Evolutionary conservation across 2,329 filamentous ascomycete species (phyloP).

Genomic region (Diaporthe citriasiana): DNA sequence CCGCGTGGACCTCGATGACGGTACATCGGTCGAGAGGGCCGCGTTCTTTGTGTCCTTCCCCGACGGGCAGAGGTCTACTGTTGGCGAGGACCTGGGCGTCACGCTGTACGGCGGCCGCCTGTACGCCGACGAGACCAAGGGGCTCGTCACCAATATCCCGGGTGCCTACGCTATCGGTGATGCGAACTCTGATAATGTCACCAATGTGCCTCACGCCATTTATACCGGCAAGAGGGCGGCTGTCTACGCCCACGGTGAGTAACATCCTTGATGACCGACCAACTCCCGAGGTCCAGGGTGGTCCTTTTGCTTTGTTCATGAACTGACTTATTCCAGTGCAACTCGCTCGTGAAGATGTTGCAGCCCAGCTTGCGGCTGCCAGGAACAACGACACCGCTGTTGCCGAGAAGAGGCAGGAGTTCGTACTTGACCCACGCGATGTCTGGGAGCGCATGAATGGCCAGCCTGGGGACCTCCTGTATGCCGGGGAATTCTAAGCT

Average conservation of each 20-base stretch:
- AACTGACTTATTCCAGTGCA: constrained; percentile 50
- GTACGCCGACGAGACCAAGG: constrained; percentile 55
- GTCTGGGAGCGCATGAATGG: constrained; percentile 64
- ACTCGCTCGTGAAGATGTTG: constrained; percentile 57
- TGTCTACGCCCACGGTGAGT: constrained; percentile 70
- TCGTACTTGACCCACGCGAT: constrained; percentile 54
- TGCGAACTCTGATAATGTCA: constrained; percentile 70
- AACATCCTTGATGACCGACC: not conserved
- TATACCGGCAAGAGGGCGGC: constrained; percentile 71
- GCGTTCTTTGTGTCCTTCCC: constrained; percentile 67
- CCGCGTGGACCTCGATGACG: constrained; percentile 65
- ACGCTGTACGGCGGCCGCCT: constrained; percentile 60
- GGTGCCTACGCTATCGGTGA: constrained; percentile 73
- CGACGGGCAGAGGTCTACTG: constrained; percentile 60
- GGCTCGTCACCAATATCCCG: constrained; percentile 64
- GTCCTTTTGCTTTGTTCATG: not conserved
- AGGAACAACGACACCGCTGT: constrained; percentile 47
- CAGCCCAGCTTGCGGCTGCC: constrained; percentile 47
- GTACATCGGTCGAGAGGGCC: constrained; percentile 59
- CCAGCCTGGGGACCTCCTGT: constrained; percentile 57
- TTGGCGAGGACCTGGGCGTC: constrained; percentile 64
- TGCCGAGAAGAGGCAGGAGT: constrained; percentile 50
- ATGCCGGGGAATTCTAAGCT: constrained; percentile 58
- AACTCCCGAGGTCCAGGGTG: no score
- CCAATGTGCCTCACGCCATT: constrained; percentile 73